Base-by-base conservation (phyloP, 208 protist genomes). In the Angomonas desouzai region DNA sequence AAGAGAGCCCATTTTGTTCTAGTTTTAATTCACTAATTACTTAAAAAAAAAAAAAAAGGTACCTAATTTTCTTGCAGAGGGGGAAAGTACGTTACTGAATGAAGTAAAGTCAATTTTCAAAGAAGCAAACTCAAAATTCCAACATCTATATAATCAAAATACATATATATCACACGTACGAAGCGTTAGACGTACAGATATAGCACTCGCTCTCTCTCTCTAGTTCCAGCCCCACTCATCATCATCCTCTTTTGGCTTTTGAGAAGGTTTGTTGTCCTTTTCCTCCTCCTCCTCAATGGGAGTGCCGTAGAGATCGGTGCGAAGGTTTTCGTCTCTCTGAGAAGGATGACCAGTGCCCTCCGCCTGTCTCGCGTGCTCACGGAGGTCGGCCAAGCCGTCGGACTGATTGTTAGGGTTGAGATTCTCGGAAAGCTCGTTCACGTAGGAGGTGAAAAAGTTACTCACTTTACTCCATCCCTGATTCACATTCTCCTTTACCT, bases 1-100 rank as follows among this genome's bases (percentile, higher is more conserved):
- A 4, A 97, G 73, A 0, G 90, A 97, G 20, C 91, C 91, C 87
- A 96, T 97, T 25, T 47, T 28, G 10, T n/a, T n/a, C n/a, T n/a
- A n/a, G n/a, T n/a, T n/a, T n/a, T n/a, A n/a, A n/a, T n/a, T n/a
- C n/a, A n/a, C n/a, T n/a, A n/a, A n/a, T n/a, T n/a, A n/a, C n/a
- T n/a, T n/a, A n/a, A n/a, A n/a, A n/a, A n/a, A n/a, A n/a, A n/a
- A n/a, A n/a, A n/a, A n/a, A n/a, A n/a, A n/a, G n/a, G n/a, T n/a
- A n/a, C n/a, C n/a, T n/a, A n/a, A n/a, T n/a, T n/a, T n/a, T n/a
- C n/a, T n/a, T n/a, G n/a, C n/a, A n/a, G n/a, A n/a, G n/a, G n/a
- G n/a, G n/a, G n/a, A n/a, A n/a, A n/a, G n/a, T n/a, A n/a, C n/a
- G n/a, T n/a, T n/a, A n/a, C n/a, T n/a, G n/a, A n/a, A n/a, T n/a